phyloP scores from a whole-genome alignment of 2,329 filamentous ascomycete species.

The Stagonosporopsis tanaceti region DNA sequence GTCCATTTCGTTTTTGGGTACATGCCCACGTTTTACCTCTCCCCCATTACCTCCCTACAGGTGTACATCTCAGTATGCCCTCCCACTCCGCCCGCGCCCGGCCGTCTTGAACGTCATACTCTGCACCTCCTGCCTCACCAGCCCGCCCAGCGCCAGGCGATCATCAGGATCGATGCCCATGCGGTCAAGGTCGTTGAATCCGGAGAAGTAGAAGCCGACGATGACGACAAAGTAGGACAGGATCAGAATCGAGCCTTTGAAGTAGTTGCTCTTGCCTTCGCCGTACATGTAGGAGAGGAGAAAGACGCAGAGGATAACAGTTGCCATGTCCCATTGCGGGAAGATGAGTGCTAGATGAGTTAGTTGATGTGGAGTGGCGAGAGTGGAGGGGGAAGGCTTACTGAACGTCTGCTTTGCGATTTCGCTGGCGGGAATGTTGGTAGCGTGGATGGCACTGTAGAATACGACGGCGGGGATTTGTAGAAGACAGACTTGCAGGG shows the following conservation, averaged over 20 bases:
- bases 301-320: conserved; percentile 94
- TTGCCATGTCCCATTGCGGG: conserved; percentile 99
- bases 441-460: conserved; percentile 80
- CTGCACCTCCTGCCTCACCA: conserved; percentile 40
- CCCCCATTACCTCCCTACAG: too few species aligned
- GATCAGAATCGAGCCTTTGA: conserved; percentile 96
- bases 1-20: too few species aligned
- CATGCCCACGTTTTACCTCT: not conserved
- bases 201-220: conserved; percentile 88
- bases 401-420: conserved; percentile 72
- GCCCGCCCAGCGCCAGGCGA: conserved; percentile 44
- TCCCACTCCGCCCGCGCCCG: conserved; percentile 34
- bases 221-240: conserved; percentile 93
- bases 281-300: conserved; percentile 96
- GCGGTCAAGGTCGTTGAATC: conserved; percentile 63
- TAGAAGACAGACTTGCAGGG: conserved; percentile 91
- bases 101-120: conserved; percentile 48
- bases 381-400: conserved; percentile 42
- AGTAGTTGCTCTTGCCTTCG: conserved; percentile 99
- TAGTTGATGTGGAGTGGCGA: conserved; percentile 9
- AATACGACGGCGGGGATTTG: conserved; percentile 93
- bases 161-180: conserved; percentile 47
- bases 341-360: conserved; percentile 76
- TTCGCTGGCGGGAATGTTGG: conserved; percentile 62
- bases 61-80: conserved; percentile 28